Evolutionary conservation across 305 asterid genomes (phyloP), one percentile per base, ranked within the genome.

Genomic region (Solanum chacoense): DNA sequence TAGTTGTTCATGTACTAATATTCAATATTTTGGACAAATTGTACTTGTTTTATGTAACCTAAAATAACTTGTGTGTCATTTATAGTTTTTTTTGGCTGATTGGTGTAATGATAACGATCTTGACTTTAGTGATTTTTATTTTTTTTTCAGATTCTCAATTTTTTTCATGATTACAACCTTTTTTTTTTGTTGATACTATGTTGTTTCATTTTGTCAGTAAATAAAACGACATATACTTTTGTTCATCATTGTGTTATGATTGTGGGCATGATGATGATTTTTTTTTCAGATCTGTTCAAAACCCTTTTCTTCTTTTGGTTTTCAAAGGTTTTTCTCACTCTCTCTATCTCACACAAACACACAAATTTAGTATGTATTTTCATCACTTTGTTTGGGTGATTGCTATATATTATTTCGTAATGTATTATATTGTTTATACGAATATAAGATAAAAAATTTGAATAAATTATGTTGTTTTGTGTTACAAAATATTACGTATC

Each of bases 71-170:
- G 36, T 38, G 34, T 40, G 65, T 3, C 67, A 6, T 42, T 40
- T 80, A 42, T 38, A 69, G 28, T 3, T 84, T 45, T 40, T 55
- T 55, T 50, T 18, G 0, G 74, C 85, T 28, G 88, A 89, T 89
- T 87, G 88, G 74, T 72, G 89, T 50, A 87, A 89, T 89, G 81
- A 89, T 89, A 87, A 72, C 88, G 80, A 89, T 89, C 91, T 89
- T 87, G 88, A 71, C 85, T 80, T 79, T 81, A 42, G 86, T 80
- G 31, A 1, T 8, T 20, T 59, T 20, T 59, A 8, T 50, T 18
- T 59, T 59, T 59, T 20, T 7, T 20, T 20, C 69, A 20, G 63
- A 26, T 79, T 40, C 55, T 77, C 22, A 36, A 72, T 8, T 73
- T 14, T 24, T 28, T 42, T 81, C 86, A 81, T 81, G 71, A 81